Evolutionary conservation across 108 stramenopile genomes (phyloP), one percentile per base, ranked within the genome.

Genomic region (Nannochloropsis oceanica): DNA sequence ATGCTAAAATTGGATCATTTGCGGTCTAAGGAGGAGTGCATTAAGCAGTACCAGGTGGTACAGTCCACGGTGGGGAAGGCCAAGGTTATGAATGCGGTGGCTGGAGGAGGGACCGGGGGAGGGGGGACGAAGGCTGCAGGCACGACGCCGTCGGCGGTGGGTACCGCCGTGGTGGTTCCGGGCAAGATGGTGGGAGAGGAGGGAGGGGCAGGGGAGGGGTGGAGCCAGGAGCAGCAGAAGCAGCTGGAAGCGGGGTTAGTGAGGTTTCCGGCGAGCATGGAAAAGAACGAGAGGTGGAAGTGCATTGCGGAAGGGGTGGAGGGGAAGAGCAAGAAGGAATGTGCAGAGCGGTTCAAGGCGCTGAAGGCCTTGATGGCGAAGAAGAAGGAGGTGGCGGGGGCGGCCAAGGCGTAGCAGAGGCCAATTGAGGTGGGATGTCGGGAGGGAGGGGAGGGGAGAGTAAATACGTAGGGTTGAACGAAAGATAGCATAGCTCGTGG

Each of bases 201-300:
- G 20, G 81, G 27, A 34, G 25, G 25, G 7, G 5, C 27, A 8
- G 88, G 84, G 84, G 88, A 89, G 43, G 90, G 44, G 34, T 99
- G 98, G 98, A 95, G 92, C 13, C 92, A 93, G 8, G 95, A 95
- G 81, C 95, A 99, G 91, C 96, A 97, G 88, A 86, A 91, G 59
- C 92, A 93, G 44, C 92, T 99, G 8, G 96, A 97, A 90, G 93
- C 89, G 1, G 97, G 92, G 43, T 89, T 99, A 13, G 85, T 90
- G 26, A 92, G 93, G 44, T 96, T 87, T 88, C 97, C 97, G 27
- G 89, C 95, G 25, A 90, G 91, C 42, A 96, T 99, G 95, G 97
- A 97, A 20, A 99, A 98, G 90, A 96, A 97, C 88, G 98, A 96
- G 87, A 94, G 98, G 27, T 99, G 98, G 98, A 91, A 90, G 14